Conservation (phyloP, 345 rosid species). For the Eucalyptus coolabah region DNA sequence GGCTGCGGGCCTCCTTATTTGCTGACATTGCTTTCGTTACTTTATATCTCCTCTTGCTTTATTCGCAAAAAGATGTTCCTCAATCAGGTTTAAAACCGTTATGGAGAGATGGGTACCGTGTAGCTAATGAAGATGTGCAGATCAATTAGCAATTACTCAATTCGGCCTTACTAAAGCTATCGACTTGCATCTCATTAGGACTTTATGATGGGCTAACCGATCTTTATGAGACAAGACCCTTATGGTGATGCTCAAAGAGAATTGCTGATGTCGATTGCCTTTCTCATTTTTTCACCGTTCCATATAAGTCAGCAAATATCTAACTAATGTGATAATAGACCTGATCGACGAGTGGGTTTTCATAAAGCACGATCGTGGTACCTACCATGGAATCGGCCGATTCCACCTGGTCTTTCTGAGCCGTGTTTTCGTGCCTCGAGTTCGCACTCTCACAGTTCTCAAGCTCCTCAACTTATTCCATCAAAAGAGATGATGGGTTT, state of each 20-base stretch:
- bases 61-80: neutral
- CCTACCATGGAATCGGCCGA: neutral
- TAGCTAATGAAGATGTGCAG: neutral
- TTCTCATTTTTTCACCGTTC: accelerated
- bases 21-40: neutral
- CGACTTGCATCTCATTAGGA: accelerated
- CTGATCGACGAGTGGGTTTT: accelerated
- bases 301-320: accelerated
- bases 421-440: neutral
- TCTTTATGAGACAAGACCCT: accelerated
- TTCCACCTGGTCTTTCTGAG: neutral
- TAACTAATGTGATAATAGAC: accelerated
- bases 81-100: neutral
- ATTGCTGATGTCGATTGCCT: accelerated
- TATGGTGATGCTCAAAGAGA: neutral
- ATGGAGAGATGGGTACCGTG: neutral
- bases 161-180: neutral
- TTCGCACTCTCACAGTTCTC: neutral
- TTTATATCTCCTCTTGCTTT: neutral
- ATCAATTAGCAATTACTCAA: neutral
- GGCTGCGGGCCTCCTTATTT: neutral
- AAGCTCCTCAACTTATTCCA: neutral
- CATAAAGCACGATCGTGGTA: neutral
- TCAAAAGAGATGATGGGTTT: neutral
- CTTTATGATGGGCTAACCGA: accelerated